These are phyloP conservation scores for Curvularia eragrostidis DNA, from an alignment of 2,329 filamentous ascomycete genomes.

Conservation along the genomic window DNA sequence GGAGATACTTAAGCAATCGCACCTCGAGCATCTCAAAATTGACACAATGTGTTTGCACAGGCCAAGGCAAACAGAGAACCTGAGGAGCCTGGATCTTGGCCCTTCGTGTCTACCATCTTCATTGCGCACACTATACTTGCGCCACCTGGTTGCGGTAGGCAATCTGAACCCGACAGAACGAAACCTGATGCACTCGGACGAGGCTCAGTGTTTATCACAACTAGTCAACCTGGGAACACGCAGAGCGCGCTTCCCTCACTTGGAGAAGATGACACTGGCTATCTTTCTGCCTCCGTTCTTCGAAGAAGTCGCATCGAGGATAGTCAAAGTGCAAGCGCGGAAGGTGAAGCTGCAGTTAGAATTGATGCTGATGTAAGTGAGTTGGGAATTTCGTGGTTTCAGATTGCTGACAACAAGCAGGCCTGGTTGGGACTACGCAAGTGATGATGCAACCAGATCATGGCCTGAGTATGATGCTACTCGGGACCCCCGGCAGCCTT, in stretches of 20 bases:
- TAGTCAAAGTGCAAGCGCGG: constrained; percentile 12
- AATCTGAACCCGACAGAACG: constrained; percentile 8
- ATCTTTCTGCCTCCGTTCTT: constrained; percentile 12
- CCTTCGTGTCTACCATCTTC: constrained; percentile 15
- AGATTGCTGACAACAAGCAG: constrained; percentile 4
- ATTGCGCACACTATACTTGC: constrained; percentile 15
- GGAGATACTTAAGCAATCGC: constrained; percentile 11
- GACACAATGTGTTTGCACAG: constrained; percentile 19
- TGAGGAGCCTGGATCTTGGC: constrained; percentile 12
- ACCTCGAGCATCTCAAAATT: constrained; percentile 10
- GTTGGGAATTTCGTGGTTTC: not conserved
- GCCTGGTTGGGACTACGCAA: constrained; percentile 4
- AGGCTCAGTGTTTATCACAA: constrained; percentile 18
- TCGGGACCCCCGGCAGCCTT: constrained; percentile 14
- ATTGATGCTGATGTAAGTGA: constrained; percentile 13
- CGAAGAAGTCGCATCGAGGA: constrained; percentile 13
- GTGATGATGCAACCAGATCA: constrained; percentile 2
- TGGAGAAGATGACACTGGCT: constrained; percentile 14
- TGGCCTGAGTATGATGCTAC: constrained; percentile 16
- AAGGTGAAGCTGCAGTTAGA: constrained; percentile 7
- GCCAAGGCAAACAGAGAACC: constrained; percentile 1
- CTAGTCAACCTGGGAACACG: constrained; percentile 11
- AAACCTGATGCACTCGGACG: constrained; percentile 19
- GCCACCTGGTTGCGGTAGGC: constrained; percentile 9
- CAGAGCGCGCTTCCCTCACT: constrained; percentile 9